Percentiles rank a stretch among this genome's conserved stretches.
phyloP scores from a whole-genome alignment of 2,329 filamentous ascomycete genomes.

The Talaromyces sp. region DNA sequence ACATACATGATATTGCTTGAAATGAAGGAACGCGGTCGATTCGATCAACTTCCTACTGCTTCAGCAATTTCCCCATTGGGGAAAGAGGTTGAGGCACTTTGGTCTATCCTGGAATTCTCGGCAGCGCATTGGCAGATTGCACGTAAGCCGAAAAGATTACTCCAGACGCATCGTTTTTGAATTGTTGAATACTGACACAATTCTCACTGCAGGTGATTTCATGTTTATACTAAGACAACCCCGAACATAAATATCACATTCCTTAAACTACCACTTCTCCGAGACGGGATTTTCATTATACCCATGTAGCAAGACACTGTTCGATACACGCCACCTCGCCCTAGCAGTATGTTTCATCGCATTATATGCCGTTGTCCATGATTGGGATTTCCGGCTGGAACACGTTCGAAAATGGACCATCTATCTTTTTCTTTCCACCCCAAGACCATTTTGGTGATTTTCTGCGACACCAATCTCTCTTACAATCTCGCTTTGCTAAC shows the following conservation, averaged over 20 bases:
- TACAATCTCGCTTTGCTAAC: not conserved
- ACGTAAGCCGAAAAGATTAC: not conserved
- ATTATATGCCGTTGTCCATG: no score
- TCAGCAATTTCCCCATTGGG: not conserved
- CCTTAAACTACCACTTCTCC: not conserved
- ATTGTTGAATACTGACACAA: not conserved
- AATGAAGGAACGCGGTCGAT: constrained; percentile 9
- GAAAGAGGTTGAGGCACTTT: not conserved
- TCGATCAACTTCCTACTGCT: not conserved
- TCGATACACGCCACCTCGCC: not conserved
- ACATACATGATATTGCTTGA: constrained; percentile 11
- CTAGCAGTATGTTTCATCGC: not conserved
- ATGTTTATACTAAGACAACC: not conserved
- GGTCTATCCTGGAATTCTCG: not conserved
- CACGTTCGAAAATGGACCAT: not conserved
- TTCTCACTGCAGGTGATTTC: not conserved
- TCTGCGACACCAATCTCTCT: no score
- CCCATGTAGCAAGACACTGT: not conserved
- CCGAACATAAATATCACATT: not conserved
- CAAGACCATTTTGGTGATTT: not conserved
- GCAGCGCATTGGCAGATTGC: constrained; percentile 12
- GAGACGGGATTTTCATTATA: not conserved
- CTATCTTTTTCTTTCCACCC: not conserved
- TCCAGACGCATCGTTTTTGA: no score
- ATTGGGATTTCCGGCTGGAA: no score